Percentiles rank a stretch among this genome's conserved stretches.
Evolutionary conservation across 1,284 basidiomycete genomes (phyloP).

Genomic region (Heliocybe sulcata): DNA sequence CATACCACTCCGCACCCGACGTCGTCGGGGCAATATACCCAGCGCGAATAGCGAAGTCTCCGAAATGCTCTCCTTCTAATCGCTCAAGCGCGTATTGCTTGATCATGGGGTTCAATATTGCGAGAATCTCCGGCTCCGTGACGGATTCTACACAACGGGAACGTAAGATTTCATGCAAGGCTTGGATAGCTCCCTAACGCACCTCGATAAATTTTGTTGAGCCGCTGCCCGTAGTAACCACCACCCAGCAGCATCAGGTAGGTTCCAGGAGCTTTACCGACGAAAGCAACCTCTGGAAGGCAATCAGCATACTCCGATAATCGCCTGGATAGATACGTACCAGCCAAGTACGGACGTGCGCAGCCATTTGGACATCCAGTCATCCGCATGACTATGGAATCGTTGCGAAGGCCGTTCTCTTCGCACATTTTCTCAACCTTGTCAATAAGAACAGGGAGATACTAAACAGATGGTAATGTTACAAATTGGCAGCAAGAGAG

Average conservation of each 20-base stretch:
- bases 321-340: conserved; percentile 27
- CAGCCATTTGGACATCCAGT: conserved; percentile 95
- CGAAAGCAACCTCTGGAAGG: conserved; percentile 80
- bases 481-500: conserved; percentile 5
- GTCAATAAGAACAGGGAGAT: conserved; percentile 90
- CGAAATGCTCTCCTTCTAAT: conserved; percentile 87
- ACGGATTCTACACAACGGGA: conserved; percentile 63
- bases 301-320: conserved; percentile 3
- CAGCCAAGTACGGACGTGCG: conserved; percentile 90
- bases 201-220: conserved; percentile 92
- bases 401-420: conserved; percentile 86
- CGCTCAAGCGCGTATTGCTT: conserved; percentile 89
- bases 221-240: conserved; percentile 86
- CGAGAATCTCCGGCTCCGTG: conserved; percentile 90
- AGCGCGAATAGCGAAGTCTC: conserved; percentile 89
- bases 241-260: conserved; percentile 97
- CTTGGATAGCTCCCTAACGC: conserved; percentile 12
- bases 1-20: conserved; percentile 79
- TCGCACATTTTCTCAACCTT: conserved; percentile 96
- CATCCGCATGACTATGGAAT: conserved; percentile 98
- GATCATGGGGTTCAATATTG: conserved; percentile 89
- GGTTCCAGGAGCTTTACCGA: conserved; percentile 92
- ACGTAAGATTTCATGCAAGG: neutral
- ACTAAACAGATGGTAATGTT: conserved; percentile 36
- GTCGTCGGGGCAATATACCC: conserved; percentile 81